Conservation (phyloP, 306 rosid genomes). For the Castanea mollissima region DNA sequence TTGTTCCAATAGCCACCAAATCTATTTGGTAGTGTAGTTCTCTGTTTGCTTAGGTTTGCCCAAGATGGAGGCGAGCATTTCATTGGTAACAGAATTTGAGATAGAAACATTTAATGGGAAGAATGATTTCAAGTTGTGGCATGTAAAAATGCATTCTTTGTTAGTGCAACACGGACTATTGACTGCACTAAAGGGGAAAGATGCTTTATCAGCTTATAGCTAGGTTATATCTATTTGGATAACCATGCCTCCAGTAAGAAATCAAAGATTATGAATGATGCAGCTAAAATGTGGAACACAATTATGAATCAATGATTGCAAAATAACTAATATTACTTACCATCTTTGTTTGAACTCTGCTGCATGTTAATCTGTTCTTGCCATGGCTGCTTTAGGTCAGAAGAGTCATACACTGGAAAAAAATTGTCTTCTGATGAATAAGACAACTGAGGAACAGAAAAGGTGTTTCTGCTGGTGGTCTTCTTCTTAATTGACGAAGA, state of each 20-base stretch:
- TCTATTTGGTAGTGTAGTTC: no score
- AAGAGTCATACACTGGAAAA: conserved; percentile 37
- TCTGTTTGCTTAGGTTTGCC: no score
- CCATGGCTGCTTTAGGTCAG: conserved; percentile 45
- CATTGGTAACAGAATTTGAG: no score
- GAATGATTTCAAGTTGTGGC: no score
- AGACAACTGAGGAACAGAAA: conserved; percentile 75
- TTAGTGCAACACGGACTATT: no score
- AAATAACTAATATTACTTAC: conserved; percentile 24
- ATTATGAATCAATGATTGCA: neutral
- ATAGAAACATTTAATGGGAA: no score
- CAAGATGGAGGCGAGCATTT: no score
- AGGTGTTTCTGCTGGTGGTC: conserved; percentile 53
- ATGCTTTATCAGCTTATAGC: neutral
- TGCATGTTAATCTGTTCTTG: conserved; percentile 51
- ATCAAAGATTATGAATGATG: neutral
- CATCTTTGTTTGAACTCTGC: conserved; percentile 50
- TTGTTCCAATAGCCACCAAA: no score
- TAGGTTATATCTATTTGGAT: neutral
- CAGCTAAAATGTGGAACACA: neutral
- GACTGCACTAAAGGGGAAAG: no score
- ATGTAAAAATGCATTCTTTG: no score
- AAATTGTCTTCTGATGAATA: conserved; percentile 37
- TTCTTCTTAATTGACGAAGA: conserved; percentile 71
- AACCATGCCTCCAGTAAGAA: neutral